Conservation (phyloP, 805 yeast species). For the Naumovozyma dairenensis region DNA sequence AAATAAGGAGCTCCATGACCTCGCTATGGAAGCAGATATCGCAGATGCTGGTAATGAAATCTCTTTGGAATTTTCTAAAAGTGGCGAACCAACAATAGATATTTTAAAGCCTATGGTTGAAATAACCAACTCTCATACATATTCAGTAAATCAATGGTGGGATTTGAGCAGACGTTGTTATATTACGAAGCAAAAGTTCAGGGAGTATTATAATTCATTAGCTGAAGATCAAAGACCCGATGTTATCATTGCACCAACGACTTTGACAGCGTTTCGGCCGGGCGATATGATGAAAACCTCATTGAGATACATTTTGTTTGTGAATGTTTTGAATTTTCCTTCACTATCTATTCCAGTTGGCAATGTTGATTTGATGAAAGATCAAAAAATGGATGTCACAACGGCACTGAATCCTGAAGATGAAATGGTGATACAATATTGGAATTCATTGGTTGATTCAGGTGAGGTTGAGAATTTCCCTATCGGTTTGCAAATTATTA, state of each 20-base stretch:
- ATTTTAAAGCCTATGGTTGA: conserved; percentile 9
- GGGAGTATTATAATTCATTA: conserved; percentile 10
- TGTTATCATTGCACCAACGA: conserved; percentile 7
- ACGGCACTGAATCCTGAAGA: conserved; percentile 9
- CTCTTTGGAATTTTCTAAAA: conserved; percentile 5
- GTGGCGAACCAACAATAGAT: conserved; percentile 12
- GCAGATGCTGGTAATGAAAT: conserved; percentile 14
- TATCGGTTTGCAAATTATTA: conserved; percentile 9
- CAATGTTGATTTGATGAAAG: conserved; percentile 3
- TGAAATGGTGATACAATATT: conserved; percentile 6
- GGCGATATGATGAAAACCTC: conserved; percentile 13
- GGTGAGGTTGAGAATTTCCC: conserved; percentile 9
- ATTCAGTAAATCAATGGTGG: conserved; percentile 15
- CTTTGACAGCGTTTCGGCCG: conserved; percentile 9
- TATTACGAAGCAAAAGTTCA: conserved; percentile 8
- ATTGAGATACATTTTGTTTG: conserved; percentile 9
- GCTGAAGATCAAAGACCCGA: conserved; percentile 6
- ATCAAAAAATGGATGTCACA: conserved; percentile 4
- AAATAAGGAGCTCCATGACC: conserved; percentile 6
- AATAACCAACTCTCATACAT: conserved; percentile 3
- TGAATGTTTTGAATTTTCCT: conserved; percentile 11
- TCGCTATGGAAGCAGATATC: conserved; percentile 12
- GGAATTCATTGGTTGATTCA: conserved; percentile 8
- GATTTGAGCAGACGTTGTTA: conserved; percentile 7
- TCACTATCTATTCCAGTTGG: conserved; percentile 9